Percentiles rank a stretch among this genome's conserved stretches.
These are phyloP conservation scores for Coix lacrymajobi DNA, from an alignment of 176 grass and related monocot species.

Conservation along the genomic window DNA sequence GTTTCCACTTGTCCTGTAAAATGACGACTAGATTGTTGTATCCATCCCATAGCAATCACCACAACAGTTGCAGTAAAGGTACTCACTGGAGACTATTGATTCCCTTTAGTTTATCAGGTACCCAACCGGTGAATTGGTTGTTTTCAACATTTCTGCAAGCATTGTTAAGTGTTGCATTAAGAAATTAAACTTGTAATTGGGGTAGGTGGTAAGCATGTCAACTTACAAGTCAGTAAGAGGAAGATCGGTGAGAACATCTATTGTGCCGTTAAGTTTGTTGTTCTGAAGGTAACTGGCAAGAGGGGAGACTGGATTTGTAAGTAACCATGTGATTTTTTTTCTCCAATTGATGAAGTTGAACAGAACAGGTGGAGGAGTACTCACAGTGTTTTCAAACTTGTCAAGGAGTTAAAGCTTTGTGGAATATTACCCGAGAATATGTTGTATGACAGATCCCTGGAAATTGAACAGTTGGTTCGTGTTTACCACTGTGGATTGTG, in stretches of 20 bases:
- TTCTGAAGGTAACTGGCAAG: slow-evolving; percentile 82
- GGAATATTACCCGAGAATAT: slow-evolving; percentile 71
- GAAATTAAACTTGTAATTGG: neutral
- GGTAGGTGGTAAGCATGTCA: neutral
- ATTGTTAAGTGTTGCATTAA: slow-evolving; percentile 23
- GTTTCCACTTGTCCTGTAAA: slow-evolving; percentile 65
- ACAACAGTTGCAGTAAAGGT: neutral
- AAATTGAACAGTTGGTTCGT: slow-evolving; percentile 24
- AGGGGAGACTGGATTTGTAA: slow-evolving; percentile 1
- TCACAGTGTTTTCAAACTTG: slow-evolving; percentile 73
- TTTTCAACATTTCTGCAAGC: slow-evolving; percentile 77
- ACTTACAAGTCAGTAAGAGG: slow-evolving; percentile 86
- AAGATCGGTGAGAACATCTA: slow-evolving; percentile 74
- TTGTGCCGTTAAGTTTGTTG: slow-evolving; percentile 78
- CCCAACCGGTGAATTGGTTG: slow-evolving; percentile 88
- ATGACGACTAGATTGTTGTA: slow-evolving; percentile 20
- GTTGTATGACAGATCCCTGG: slow-evolving; percentile 84
- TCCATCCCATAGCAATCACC: neutral
- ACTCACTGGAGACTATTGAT: slow-evolving; percentile 72
- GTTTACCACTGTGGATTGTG: neutral
- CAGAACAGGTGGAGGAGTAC: slow-evolving; percentile 14
- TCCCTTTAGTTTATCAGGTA: slow-evolving; percentile 73
- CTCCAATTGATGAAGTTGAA: neutral
- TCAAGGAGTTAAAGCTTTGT: slow-evolving; percentile 63
- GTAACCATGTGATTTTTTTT: neutral